Conservation (phyloP, 371 early-diverging fungal species). For the Lichtheimia hyalospora region DNA sequence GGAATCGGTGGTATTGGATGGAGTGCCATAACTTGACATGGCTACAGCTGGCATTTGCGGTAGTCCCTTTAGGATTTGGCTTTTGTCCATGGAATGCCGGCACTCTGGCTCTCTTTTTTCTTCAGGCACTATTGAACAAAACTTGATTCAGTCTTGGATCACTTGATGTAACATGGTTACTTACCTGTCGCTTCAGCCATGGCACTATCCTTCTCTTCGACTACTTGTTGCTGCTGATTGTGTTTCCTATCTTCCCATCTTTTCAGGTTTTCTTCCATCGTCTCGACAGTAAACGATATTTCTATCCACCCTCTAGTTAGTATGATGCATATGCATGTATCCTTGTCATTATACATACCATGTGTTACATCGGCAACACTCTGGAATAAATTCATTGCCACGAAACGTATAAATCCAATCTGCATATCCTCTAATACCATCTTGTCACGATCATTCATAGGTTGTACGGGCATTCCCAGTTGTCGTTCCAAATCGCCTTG, state of each 20-base stretch:
- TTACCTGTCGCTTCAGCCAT: constrained; percentile 1
- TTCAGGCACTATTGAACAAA: constrained; percentile 5
- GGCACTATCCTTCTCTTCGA: neutral
- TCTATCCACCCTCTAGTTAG: constrained; percentile 9
- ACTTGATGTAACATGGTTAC: neutral
- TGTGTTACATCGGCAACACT: constrained; percentile 35
- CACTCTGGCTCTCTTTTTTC: constrained; percentile 10
- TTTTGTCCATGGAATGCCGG: constrained; percentile 13
- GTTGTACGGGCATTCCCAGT: constrained; percentile 51
- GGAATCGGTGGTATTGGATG: constrained; percentile 6
- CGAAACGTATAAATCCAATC: constrained; percentile 63
- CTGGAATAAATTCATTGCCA: constrained; percentile 66
- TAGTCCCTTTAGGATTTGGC: constrained; percentile 12
- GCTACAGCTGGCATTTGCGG: constrained; percentile 40
- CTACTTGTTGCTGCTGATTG: neutral
- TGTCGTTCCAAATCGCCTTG: constrained; percentile 66
- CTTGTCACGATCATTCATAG: constrained; percentile 51
- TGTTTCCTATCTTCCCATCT: constrained; percentile 32
- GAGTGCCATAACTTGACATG: constrained; percentile 24
- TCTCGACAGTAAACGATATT: constrained; percentile 41
- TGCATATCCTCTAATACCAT: constrained; percentile 58
- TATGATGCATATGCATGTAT: neutral
- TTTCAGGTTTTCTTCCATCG: constrained; percentile 35
- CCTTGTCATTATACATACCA: constrained; percentile 15
- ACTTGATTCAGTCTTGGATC: neutral